These are phyloP conservation scores for Cubamyces lactineus DNA, from an alignment of 768 basidiomycete species.

Conservation along the genomic window DNA sequence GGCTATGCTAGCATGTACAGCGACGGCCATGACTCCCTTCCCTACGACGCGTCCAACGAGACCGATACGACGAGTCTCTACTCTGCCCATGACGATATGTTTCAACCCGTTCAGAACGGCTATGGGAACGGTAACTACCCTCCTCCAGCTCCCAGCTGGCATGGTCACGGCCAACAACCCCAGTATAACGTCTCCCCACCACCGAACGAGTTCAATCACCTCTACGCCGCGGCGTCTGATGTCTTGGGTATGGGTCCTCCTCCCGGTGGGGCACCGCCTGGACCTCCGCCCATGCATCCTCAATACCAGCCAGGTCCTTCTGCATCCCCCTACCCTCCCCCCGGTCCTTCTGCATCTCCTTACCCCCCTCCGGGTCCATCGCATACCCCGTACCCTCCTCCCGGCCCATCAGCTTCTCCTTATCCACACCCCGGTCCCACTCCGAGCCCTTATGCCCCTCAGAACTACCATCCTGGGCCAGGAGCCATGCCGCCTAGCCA, in stretches of 20 bases:
- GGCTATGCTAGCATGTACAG: slow-evolving; percentile 36
- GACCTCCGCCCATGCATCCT: slow-evolving; percentile 26
- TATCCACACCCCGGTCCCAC: slow-evolving; percentile 17
- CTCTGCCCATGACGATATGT: slow-evolving; percentile 41
- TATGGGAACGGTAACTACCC: slow-evolving; percentile 17
- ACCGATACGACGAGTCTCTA: slow-evolving; percentile 41
- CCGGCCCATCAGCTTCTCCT: slow-evolving; percentile 14
- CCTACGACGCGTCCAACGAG: slow-evolving; percentile 36
- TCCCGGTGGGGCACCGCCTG: slow-evolving; percentile 37
- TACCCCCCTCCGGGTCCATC: slow-evolving; percentile 20
- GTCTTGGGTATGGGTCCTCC: slow-evolving; percentile 80
- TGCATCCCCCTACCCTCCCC: slow-evolving; percentile 18
- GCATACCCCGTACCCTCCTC: slow-evolving; percentile 18
- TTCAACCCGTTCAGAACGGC: slow-evolving; percentile 17
- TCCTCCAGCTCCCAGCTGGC: slow-evolving; percentile 19
- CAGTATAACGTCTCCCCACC: slow-evolving; percentile 21
- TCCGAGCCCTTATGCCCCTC: slow-evolving; percentile 12
- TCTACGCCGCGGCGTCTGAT: slow-evolving; percentile 79
- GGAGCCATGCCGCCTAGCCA: slow-evolving; percentile 23
- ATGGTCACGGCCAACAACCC: slow-evolving; percentile 20
- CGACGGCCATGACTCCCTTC: slow-evolving; percentile 29
- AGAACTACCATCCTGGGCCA: slow-evolving; percentile 18
- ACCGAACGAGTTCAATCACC: slow-evolving; percentile 50
- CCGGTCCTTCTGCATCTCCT: slow-evolving; percentile 12
- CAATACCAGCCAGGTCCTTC: slow-evolving; percentile 18